phyloP scores from a whole-genome alignment of 2,329 filamentous ascomycete genomes.

The Colletotrichum higginsianum region DNA sequence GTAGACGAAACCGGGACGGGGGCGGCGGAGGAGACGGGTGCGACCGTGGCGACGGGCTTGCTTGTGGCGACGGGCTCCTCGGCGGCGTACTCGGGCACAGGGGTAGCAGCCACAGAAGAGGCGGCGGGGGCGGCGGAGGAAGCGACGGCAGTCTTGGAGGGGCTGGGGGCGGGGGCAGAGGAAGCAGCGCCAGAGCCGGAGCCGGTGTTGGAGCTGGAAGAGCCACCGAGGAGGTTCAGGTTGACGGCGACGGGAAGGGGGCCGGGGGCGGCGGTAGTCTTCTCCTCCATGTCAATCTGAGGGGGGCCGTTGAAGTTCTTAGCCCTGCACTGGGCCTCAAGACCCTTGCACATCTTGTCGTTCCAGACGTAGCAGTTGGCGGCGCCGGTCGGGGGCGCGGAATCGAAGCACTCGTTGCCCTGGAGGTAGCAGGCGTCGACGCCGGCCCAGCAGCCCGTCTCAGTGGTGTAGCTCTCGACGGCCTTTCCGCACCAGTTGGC shows the following conservation, averaged over 20 bases:
- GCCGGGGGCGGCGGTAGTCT: conserved; percentile 50
- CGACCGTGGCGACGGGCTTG: neutral
- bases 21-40: conserved; percentile 1
- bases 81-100: conserved; percentile 6
- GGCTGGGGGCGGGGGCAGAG: conserved; percentile 1
- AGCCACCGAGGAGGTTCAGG: conserved; percentile 33
- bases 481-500: conserved; percentile 81
- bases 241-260: conserved; percentile 51
- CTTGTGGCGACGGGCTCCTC: conserved; percentile 21
- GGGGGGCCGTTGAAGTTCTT: conserved; percentile 65
- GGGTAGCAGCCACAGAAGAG: conserved; percentile 6
- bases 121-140: conserved; percentile 20
- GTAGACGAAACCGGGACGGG: conserved; percentile 8
- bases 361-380: conserved; percentile 75
- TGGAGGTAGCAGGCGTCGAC: conserved; percentile 72
- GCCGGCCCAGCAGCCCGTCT: conserved; percentile 73
- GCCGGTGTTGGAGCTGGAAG: conserved; percentile 11
- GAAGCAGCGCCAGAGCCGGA: conserved; percentile 16
- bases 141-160: conserved; percentile 15
- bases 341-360: conserved; percentile 67
- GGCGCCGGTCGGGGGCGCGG: conserved; percentile 71
- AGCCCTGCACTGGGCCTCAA: conserved; percentile 60
- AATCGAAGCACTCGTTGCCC: conserved; percentile 70
- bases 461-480: conserved; percentile 68
- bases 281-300: conserved; percentile 54